Evolutionary conservation across 179 eudicot species (phyloP), one percentile per base, ranked within the genome.

Genomic region (Gypsophila paniculata): DNA sequence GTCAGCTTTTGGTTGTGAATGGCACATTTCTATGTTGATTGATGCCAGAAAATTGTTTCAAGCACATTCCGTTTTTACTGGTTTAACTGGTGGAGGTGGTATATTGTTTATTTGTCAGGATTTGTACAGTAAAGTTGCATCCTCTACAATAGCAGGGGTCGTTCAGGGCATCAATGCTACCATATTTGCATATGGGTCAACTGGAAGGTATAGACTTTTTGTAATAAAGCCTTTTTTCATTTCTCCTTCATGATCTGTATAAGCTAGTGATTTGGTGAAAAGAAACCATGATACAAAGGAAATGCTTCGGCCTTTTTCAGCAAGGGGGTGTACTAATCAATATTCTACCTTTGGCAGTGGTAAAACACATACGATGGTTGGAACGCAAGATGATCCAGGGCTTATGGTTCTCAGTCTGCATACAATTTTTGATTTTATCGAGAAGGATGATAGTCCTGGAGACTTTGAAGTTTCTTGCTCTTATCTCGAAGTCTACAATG

Each of bases 401-500:
- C 89, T 90, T 55, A 90, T 90, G 96, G 91, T 90, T 76, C 91
- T 86, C 79, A 85, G 96, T 78, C 81, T 90, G 73, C 90, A 90
- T 71, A 85, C 89, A 13, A 82, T 90, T 29, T 90, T 90, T 73
- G 87, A 87, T 75, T 82, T 82, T 60, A 90, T 90, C 49, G 79
- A 81, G 73, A 81, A 74, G 68, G 88, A 85, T 66, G 77, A 71
- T 75, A 76, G 77, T 77, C 82, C 84, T 75, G 86, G 80, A 64
- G 86, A 76, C 55, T 84, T 86, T 75, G 87, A 87, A 77, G 96
- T 90, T 63, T 81, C 91, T 61, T 90, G 93, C 77, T 90, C 96
- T 25, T 90, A 85, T 81, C 90, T 90, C 63, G 96, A 90, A 85
- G 96, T 90, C 69, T 90, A 90, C 80, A 90, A 90, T 84, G 96